Base-by-base conservation (phyloP, 2,329 filamentous ascomycete species). In the Calonectria pseudoturangicola region DNA sequence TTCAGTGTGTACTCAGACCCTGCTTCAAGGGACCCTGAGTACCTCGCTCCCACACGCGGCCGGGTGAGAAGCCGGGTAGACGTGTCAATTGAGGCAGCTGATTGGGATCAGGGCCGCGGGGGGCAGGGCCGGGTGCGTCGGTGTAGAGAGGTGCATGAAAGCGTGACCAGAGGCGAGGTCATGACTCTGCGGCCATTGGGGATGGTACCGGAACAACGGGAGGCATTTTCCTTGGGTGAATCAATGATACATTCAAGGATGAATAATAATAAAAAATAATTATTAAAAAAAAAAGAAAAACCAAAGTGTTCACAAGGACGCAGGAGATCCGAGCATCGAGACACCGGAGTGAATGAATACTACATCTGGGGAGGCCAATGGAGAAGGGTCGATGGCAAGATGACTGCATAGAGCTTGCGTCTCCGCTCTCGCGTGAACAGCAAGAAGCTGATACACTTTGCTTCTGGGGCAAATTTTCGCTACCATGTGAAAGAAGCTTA, bases 11-110 rank as follows among this genome's bases (percentile, higher is more conserved):
- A 75, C 75, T 76, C 68, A 65, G 70, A 73, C 75, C 73, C 70
- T 76, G 65, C 33, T 28, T 56, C 41, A 39, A 41, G 66, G 48
- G 54, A 25, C 54, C 54, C 54, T 60, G 56, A 4, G 30, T 64
- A 41, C 60, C 67, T 48, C 41, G 45, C 41, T 50, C 33, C 25
- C 16, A 5, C 16, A 7, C 16, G 28, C 30, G 28, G 67, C 39
- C 36, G 25, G 36, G 36, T 45, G 39, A 47, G 62, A 48, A 56
- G 39, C 50, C 27, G 50, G 28, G 41, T 25, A 64, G 65, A 68
- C 50, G 67, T 69, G 60, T 68, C 65, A 74, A 77, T 75, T 76
- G 77, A 79, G 60, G 77, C 77, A 76, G 77, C 78, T 79, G 77
- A 79, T 79, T 77, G 71, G 74, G 77, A 70, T 76, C 66, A 47